These are phyloP conservation scores for Pyricularia sp. DNA, from an alignment of 2,329 filamentous ascomycete genomes.

Conservation along the genomic window DNA sequence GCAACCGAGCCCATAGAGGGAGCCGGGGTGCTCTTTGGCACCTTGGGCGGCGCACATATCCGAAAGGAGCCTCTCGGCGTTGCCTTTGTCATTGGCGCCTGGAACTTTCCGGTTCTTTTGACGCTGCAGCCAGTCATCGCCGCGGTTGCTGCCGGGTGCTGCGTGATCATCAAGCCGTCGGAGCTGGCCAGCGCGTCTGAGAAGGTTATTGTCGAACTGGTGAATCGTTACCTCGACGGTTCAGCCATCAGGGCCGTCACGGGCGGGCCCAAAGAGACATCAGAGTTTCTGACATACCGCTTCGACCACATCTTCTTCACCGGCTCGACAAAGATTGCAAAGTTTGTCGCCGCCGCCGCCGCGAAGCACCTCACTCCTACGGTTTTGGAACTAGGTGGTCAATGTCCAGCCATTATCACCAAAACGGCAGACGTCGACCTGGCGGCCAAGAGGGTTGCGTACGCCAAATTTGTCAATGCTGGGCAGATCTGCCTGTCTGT, in stretches of 20 bases:
- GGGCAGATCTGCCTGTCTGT: constrained; percentile 30
- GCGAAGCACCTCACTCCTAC: constrained; percentile 33
- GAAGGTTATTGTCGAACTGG: constrained; percentile 25
- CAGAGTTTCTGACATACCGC: constrained; percentile 23
- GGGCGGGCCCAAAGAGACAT: constrained; percentile 26
- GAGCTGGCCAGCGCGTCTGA: constrained; percentile 26
- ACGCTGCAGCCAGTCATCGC: constrained; percentile 27
- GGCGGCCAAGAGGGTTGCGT: constrained; percentile 31
- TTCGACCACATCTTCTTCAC: constrained; percentile 38
- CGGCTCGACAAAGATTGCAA: constrained; percentile 26
- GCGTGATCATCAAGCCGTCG: constrained; percentile 32
- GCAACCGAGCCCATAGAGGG: constrained; percentile 20
- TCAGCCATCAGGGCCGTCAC: constrained; percentile 24
- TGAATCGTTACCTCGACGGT: constrained; percentile 31
- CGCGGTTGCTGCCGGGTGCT: constrained; percentile 31
- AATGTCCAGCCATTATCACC: constrained; percentile 32
- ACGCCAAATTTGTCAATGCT: constrained; percentile 30
- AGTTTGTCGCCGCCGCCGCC: constrained; percentile 27
- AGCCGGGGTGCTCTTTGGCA: constrained; percentile 19
- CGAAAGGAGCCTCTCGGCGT: constrained; percentile 34
- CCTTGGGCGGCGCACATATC: constrained; percentile 19
- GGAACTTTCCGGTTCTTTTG: constrained; percentile 35
- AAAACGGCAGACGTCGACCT: constrained; percentile 28
- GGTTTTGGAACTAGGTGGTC: constrained; percentile 34
- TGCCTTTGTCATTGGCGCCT: constrained; percentile 32